Base-by-base conservation (phyloP, 192 early-diverging fungal genomes). In the Allomyces arbusculus region DNA sequence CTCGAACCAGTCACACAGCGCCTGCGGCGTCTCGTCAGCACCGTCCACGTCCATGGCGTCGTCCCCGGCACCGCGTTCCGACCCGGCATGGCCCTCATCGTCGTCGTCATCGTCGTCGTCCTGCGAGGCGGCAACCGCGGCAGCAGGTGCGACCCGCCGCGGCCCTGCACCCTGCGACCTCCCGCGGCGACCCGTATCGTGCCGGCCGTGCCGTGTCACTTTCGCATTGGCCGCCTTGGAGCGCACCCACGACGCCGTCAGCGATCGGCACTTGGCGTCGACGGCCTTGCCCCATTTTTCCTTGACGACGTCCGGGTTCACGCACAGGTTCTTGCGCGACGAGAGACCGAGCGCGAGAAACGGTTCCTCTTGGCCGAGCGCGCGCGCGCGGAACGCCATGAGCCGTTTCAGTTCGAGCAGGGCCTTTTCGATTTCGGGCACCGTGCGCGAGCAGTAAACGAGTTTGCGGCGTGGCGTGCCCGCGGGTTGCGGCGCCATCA, bases 401-500 rank as follows among this genome's bases (percentile, higher is more conserved):
- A 99, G 69, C 23, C 92, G 81, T 71, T 93, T 87, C 67, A 99
- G 81, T 80, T 99, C 97, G 7, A 89, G 89, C 62, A 99, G 74
- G 3, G 95, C 94, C 75, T 99, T 99, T 75, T 99, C 97, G 67
- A 99, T 97, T 70, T 99, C 97, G 10, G 97, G 97, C 22, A 99
- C 95, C 4, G 97, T 99, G 72, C 97, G 91, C 44, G 97, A 99
- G 71, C 97, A 99, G 79, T 99, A 99, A n/a, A 99, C 88, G 14
- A 99, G 78, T 74, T 99, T 99, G 40, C 95, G 33, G 33, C 33
- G 33, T 7, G 33, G 33, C 4, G 33, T 40, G 33, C 33, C 33
- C 33, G 77, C 70, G 69, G 70, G 71, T 65, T 28, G 14, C 8
- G 62, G 40, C 19, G 91, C 89, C 80, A 84, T 79, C 77, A 95